phyloP scores from a whole-genome alignment of 2,329 filamentous ascomycete species.

The Xylaria sp. region DNA sequence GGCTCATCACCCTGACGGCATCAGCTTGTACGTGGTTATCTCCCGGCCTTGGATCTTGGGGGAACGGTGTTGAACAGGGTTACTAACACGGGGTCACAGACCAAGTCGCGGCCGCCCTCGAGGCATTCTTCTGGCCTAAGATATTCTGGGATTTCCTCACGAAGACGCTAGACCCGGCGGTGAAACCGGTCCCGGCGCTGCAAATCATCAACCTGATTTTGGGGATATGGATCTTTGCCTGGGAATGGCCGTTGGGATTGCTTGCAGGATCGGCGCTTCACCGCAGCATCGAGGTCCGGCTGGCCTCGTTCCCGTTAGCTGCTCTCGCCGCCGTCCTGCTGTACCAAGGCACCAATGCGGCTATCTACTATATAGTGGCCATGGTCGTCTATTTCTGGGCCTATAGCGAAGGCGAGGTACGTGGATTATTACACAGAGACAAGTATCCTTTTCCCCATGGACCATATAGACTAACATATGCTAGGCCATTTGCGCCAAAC shows the following conservation, averaged over 20 bases:
- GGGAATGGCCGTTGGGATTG: conserved; percentile 86
- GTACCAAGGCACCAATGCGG: conserved; percentile 92
- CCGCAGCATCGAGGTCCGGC: conserved; percentile 81
- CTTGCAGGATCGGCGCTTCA: conserved; percentile 80
- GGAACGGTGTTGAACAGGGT: neutral
- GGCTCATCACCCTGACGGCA: conserved; percentile 87
- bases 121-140: conserved; percentile 98
- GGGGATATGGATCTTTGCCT: conserved; percentile 75
- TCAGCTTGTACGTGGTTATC: conserved; percentile 52
- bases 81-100: conserved; percentile 57
- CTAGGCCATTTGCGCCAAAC: conserved; percentile 68
- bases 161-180: conserved; percentile 81
- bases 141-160: conserved; percentile 98
- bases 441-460: neutral
- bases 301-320: conserved; percentile 80
- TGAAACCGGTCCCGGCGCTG: conserved; percentile 84
- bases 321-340: conserved; percentile 75
- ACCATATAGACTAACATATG: conserved; percentile 8
- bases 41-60: neutral
- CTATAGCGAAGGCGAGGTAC: conserved; percentile 94
- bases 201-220: conserved; percentile 89
- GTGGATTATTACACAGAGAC: conserved; percentile 37
- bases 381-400: conserved; percentile 94
- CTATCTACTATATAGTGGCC: conserved; percentile 87
- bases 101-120: conserved; percentile 80